Percentiles rank a stretch among this genome's conserved stretches.
Evolutionary conservation across 1,284 basidiomycete species (phyloP).

Genomic region (Tilletiaria anomala): DNA sequence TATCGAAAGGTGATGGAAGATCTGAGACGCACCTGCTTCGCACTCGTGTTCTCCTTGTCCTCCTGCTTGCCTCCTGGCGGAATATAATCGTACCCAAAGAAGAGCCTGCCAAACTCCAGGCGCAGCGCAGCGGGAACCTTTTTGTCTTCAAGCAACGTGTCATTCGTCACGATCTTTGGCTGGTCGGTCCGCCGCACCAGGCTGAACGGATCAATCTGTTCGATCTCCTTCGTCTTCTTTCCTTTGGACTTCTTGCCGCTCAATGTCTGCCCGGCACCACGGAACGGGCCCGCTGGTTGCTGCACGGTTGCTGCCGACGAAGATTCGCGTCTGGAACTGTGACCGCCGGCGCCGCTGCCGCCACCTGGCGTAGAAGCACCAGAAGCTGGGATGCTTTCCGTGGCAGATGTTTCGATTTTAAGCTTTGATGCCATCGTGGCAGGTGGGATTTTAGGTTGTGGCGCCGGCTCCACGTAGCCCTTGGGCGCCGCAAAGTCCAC

Average conservation of each 20-base stretch:
- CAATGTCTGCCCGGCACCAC: conserved; percentile 29
- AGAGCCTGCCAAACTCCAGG: conserved; percentile 59
- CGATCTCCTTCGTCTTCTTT: conserved; percentile 27
- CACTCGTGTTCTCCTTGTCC: conserved; percentile 1
- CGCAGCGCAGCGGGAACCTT: conserved; percentile 79
- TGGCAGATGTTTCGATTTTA: conserved; percentile 56
- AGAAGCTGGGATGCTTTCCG: conserved; percentile 35
- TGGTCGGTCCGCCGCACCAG: conserved; percentile 40
- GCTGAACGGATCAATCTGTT: conserved; percentile 28
- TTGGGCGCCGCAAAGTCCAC: conserved; percentile 54
- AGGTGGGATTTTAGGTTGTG: conserved; percentile 58
- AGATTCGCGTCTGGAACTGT: conserved; percentile 4
- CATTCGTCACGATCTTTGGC: conserved; percentile 70
- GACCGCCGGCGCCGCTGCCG: conserved; percentile 14
- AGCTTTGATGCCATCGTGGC: conserved; percentile 93
- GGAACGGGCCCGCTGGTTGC: conserved; percentile 26
- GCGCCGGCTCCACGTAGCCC: conserved; percentile 72
- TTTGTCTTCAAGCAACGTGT: conserved; percentile 54
- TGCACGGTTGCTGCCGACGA: conserved; percentile 3
- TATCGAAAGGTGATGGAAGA: too few species aligned
- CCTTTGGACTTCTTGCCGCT: conserved; percentile 37
- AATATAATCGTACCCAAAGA: conserved; percentile 36
- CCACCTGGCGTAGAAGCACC: conserved; percentile 34
- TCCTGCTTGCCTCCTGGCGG: conserved; percentile 20
- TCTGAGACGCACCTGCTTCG: conserved; percentile 1